Conservation (phyloP, 192 early-diverging fungal genomes). For the Gamsiella multidivaricata region DNA sequence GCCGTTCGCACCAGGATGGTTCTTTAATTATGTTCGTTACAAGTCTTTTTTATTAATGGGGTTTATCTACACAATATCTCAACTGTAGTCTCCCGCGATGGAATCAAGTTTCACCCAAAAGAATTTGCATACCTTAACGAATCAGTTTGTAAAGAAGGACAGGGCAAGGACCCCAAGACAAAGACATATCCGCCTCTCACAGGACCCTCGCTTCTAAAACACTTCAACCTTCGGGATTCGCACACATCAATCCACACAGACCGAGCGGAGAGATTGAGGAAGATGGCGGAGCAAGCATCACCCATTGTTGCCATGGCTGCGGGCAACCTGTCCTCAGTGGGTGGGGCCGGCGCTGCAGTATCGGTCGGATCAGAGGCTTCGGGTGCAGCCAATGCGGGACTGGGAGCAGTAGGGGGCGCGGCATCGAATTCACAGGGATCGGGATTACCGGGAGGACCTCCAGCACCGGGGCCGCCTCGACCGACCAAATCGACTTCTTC, state of each 20-base stretch:
- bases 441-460: background rate
- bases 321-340: constrained; percentile 2
- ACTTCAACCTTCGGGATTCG: constrained; percentile 40
- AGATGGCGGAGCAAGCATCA: constrained; percentile 46
- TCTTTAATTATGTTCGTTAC: no score
- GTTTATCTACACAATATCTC: no score
- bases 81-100: constrained; percentile 35
- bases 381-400: background rate
- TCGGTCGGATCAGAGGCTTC: background rate
- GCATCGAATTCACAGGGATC: constrained; percentile 3
- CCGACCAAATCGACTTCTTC: constrained; percentile 25
- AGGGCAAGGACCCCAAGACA: constrained; percentile 43
- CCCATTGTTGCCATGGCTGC: constrained; percentile 14
- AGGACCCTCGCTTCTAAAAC: constrained; percentile 43
- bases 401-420: background rate
- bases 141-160: constrained; percentile 29
- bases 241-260: constrained; percentile 24
- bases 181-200: constrained; percentile 33
- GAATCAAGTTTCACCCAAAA: constrained; percentile 52
- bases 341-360: background rate
- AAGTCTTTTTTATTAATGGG: no score
- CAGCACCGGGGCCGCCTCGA: constrained; percentile 17
- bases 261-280: constrained; percentile 25
- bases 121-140: constrained; percentile 46
- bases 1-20: no score